Conservation (phyloP, 345 rosid species). For the Camelina laxa region DNA sequence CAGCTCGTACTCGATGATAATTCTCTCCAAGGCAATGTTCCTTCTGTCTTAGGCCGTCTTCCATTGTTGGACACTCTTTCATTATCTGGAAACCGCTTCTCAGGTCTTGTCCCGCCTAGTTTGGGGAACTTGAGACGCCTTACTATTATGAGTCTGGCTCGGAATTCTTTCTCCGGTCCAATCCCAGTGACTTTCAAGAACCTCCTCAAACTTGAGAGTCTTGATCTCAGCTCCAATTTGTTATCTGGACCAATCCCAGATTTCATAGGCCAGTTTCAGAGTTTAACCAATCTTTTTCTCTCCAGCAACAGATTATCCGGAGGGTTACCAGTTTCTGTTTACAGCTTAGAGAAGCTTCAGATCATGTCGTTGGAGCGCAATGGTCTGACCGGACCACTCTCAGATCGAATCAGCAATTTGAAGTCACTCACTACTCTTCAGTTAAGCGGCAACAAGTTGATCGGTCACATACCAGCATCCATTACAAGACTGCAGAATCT, state of each 20-base stretch:
- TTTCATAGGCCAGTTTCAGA: slow-evolving; percentile 51
- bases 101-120: slow-evolving; percentile 69
- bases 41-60: slow-evolving; percentile 61
- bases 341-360: slow-evolving; percentile 56
- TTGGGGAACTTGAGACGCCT: slow-evolving; percentile 63
- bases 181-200: slow-evolving; percentile 61
- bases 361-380: slow-evolving; percentile 68
- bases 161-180: slow-evolving; percentile 72
- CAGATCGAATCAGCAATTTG: slow-evolving; percentile 62
- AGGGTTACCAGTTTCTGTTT: slow-evolving; percentile 62
- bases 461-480: slow-evolving; percentile 73
- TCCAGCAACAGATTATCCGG: slow-evolving; percentile 74
- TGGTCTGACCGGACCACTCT: slow-evolving; percentile 66
- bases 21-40: slow-evolving; percentile 72
- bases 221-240: slow-evolving; percentile 78
- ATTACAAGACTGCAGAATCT: slow-evolving; percentile 67
- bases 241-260: slow-evolving; percentile 74
- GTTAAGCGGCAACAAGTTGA: slow-evolving; percentile 63
- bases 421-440: slow-evolving; percentile 75
- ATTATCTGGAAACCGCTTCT: slow-evolving; percentile 66
- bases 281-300: slow-evolving; percentile 64
- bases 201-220: slow-evolving; percentile 58
- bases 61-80: slow-evolving; percentile 60
- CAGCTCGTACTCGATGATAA: slow-evolving; percentile 76
- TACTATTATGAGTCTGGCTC: slow-evolving; percentile 49